Evolutionary conservation across 139 green algal species (phyloP), one percentile per base, ranked within the genome.

Genomic region (Chloropicon primus): DNA sequence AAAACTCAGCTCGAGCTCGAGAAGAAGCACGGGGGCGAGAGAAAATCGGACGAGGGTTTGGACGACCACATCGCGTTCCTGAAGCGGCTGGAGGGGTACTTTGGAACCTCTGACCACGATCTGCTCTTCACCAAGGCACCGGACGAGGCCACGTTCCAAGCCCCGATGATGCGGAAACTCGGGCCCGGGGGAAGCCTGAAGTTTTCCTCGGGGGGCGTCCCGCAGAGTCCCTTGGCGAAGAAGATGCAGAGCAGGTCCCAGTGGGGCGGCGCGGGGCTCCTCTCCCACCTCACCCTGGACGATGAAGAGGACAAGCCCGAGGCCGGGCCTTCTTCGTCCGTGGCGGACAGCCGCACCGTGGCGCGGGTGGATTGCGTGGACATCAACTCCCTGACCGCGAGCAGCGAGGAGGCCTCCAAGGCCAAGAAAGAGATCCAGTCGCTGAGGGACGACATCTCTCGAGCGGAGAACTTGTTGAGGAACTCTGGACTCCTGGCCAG

Each of bases 1-100:
- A 27, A 54, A 5, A 96, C 92, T 1, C 88, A 93, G 87, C 75
- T 73, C 27, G 82, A 91, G 72, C 88, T 96, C 62, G 28, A 88
- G n/a, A 41, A 76, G 23, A 72, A 91, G 82, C 92, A 96, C 82
- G 76, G 78, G 0, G 74, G 54, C 22, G 85, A 94, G 86, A 83
- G 86, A 22, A 72, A 74, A 2, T 28, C 77, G 2, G 83, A 78
- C 1, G 53, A 72, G 0, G 77, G 86, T 73, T 81, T 89, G 54
- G 24, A 74, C 1, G 26, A 26, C 21, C 89, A 93, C 81, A 79
- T 93, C n/a, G 21, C 53, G 1, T 78, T 82, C 22, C 77, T 92
- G 23, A 22, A 73, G 24, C 28, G 3, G 1, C 76, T 92, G 73
- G 72, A 80, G 0, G 28, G 74, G 27, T 89, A 80, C 26, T 80